Conservation (phyloP, 2,329 filamentous ascomycete species). For the Colletotrichum sojae region DNA sequence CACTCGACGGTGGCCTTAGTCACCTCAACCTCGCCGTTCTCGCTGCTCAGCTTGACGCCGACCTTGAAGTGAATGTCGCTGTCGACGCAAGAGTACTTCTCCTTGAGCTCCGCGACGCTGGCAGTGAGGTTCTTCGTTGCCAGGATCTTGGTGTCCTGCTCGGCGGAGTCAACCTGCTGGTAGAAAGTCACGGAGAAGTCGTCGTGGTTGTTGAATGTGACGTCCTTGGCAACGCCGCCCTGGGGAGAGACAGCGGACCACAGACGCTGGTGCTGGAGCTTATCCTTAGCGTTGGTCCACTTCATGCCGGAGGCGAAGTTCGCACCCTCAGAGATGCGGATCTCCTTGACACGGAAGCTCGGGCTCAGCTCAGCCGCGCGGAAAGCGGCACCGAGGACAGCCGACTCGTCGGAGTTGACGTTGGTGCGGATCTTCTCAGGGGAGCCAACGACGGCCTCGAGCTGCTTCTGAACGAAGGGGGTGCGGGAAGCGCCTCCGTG, state of each 20-base stretch:
- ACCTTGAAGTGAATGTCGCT: constrained; percentile 87
- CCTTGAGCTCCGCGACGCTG: constrained; percentile 82
- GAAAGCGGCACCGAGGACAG: constrained; percentile 96
- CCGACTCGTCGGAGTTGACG: constrained; percentile 97
- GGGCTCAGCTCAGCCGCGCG: constrained; percentile 92
- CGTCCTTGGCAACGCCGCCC: constrained; percentile 83
- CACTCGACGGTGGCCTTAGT: constrained; percentile 85
- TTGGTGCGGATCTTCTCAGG: constrained; percentile 89
- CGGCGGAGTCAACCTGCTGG: constrained; percentile 74
- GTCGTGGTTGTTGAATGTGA: constrained; percentile 84
- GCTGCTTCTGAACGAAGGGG: constrained; percentile 91
- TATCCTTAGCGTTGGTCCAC: constrained; percentile 78
- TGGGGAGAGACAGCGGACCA: constrained; percentile 84
- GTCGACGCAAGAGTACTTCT: constrained; percentile 82
- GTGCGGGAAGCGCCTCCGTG: constrained; percentile 92
- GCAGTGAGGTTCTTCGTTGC: constrained; percentile 89
- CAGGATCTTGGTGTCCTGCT: constrained; percentile 76
- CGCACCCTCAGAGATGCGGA: constrained; percentile 83
- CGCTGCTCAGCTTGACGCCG: constrained; percentile 77
- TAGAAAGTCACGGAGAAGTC: constrained; percentile 87
- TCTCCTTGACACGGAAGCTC: constrained; percentile 98
- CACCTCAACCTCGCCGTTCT: constrained; percentile 86
- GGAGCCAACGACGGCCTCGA: constrained; percentile 81
- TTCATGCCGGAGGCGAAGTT: constrained; percentile 82
- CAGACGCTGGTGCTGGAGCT: constrained; percentile 83